Conservation (phyloP, 306 rosid genomes). For the Bauhinia variegata region DNA sequence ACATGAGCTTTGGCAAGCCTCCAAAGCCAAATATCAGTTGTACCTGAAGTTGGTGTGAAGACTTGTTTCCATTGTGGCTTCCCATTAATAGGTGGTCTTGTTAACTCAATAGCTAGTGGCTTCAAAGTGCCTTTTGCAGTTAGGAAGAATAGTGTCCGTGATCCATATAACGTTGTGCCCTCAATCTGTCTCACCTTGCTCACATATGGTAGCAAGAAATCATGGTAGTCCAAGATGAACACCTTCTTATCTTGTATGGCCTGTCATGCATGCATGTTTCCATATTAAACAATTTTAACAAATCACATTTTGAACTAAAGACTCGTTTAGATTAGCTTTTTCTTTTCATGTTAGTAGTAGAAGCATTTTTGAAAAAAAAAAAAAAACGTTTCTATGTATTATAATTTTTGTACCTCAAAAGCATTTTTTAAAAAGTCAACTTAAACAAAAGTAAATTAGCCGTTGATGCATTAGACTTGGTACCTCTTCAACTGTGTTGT, state of each 20-base stretch:
- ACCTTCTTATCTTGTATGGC: conserved; percentile 47
- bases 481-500: conserved; percentile 50
- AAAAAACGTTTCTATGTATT: too few species aligned
- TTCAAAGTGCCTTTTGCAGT: conserved; percentile 52
- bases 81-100: conserved; percentile 38
- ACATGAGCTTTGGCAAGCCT: conserved; percentile 58
- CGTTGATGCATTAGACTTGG: background rate
- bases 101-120: conserved; percentile 58
- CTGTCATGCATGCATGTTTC: conserved; percentile 17
- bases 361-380: too few species aligned
- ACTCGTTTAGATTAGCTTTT: too few species aligned
- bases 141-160: conserved; percentile 49
- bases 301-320: conserved; percentile 1
- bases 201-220: conserved; percentile 50
- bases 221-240: conserved; percentile 55
- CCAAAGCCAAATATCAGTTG: conserved; percentile 54
- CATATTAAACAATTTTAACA: background rate
- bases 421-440: too few species aligned
- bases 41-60: conserved; percentile 38
- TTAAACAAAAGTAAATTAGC: background rate
- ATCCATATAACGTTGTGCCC: conserved; percentile 51
- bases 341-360: too few species aligned
- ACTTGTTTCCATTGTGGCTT: conserved; percentile 56
- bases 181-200: conserved; percentile 49
- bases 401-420: too few species aligned